A percentile compares a stretch with the other conserved stretches of the same genome.
phyloP scores from a whole-genome alignment of 164 flowering plant species.

The Aristolochia fimbriata region DNA sequence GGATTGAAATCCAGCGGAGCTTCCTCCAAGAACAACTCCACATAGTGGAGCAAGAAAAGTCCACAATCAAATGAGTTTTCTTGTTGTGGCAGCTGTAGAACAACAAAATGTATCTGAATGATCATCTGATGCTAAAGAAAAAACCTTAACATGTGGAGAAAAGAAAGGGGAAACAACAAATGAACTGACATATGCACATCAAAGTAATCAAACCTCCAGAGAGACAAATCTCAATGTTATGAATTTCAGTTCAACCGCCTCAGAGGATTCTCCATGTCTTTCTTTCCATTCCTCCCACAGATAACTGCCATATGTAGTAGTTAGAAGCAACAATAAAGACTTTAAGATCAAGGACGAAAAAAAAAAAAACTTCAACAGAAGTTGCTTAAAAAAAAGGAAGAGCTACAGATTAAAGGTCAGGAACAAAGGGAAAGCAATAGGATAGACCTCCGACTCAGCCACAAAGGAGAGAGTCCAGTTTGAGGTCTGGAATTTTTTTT shows the following conservation, averaged over 20 bases:
- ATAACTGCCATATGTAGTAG: slow-evolving; percentile 42
- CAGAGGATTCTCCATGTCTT: slow-evolving; percentile 48
- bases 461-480: no score
- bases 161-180: background rate
- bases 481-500: no score
- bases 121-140: background rate
- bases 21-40: slow-evolving; percentile 69
- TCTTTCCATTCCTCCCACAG: slow-evolving; percentile 96
- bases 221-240: slow-evolving; percentile 59
- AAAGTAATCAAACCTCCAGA: slow-evolving; percentile 52
- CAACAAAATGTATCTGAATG: background rate
- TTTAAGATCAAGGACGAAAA: background rate
- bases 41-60: slow-evolving; percentile 93
- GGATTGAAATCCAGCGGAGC: slow-evolving; percentile 66
- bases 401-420: background rate
- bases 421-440: background rate
- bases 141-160: background rate
- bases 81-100: slow-evolving; percentile 82
- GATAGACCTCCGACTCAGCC: background rate
- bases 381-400: background rate
- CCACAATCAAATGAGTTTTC: slow-evolving; percentile 93
- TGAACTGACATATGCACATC: background rate
- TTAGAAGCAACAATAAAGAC: background rate
- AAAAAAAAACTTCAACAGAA: background rate
- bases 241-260: slow-evolving; percentile 51